Base-by-base conservation (phyloP, 1,284 basidiomycete genomes). In the Malassezia restricta region DNA sequence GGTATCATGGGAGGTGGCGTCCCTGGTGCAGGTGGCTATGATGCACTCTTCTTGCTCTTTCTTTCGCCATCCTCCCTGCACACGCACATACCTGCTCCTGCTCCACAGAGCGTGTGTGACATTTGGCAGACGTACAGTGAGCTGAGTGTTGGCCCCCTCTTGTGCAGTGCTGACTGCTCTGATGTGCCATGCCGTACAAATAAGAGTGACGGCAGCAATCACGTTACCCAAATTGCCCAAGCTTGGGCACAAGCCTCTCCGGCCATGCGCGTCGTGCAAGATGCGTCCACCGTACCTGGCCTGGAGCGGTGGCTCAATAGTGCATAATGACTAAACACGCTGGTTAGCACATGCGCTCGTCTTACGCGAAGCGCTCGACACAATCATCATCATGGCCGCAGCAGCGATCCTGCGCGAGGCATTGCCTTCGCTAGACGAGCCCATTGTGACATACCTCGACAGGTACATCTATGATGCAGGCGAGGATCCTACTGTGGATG, bases 21-120 rank as follows among this genome's bases (percentile, higher is more conserved):
- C 4, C 94, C 94, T 1, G 92, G 92, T 12, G 91, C 94, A 28
- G 94, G 94, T 4, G 94, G 94, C 1, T 98, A 87, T 73, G 94
- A 99, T 71, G 94, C 94, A 1, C 81, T 98, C 49, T 98, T 89
- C 85, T 77, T 98, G 7, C 80, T 98, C 12, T 63, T 65, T 43
- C 55, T 73, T 8, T 30, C 47, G 12, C 40, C 41, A 7, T 15
- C 39, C 8, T 20, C 44, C 4, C 28, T 54, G 4, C 14, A n/a
- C 17, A 24, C 39, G 39, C 17, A 9, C 20, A 24, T 9, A 8
- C 39, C 39, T 8, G 14, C 39, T 8, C 33, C 11, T 12, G 11
- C 39, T 9, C 51, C 56, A 1, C 31, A 43, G 24, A 49, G 50
- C 0, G 44, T 61, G 38, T 47, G 55, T 31, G 50, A 57, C 45